Conservation (phyloP, 495 filamentous ascomycete species). For the Clohesyomyces aquaticus region DNA sequence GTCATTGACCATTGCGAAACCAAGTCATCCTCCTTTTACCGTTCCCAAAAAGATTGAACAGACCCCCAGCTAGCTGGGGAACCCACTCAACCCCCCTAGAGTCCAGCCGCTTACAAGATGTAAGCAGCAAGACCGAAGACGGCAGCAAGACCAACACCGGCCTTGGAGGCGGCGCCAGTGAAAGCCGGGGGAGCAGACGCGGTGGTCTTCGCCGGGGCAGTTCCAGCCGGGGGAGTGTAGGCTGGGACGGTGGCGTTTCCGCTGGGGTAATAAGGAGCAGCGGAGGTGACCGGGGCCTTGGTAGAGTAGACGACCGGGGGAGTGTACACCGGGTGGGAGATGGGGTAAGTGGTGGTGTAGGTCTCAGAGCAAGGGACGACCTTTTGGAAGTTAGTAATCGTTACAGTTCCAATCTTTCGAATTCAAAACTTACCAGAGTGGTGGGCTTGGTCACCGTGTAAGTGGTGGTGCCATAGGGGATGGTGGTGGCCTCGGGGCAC, state of each 20-base stretch:
- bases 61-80: neutral
- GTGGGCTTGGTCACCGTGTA: conserved; percentile 81
- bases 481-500: conserved; percentile 73
- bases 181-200: conserved; percentile 54
- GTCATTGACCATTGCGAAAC: conserved; percentile 26
- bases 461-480: conserved; percentile 71
- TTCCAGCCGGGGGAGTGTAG: conserved; percentile 35
- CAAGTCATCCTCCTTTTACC: conserved; percentile 15
- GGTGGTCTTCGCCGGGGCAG: conserved; percentile 29
- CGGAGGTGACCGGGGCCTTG: conserved; percentile 1
- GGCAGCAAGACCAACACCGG: conserved; percentile 54
- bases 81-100: neutral
- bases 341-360: conserved; percentile 78
- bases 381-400: no score
- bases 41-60: conserved; percentile 14
- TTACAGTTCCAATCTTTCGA: no score
- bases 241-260: conserved; percentile 41
- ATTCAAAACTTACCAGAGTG: conserved; percentile 55
- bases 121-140: conserved; percentile 68
- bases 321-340: conserved; percentile 31
- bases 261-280: conserved; percentile 16
- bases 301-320: conserved; percentile 23
- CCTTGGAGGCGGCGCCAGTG: conserved; percentile 49
- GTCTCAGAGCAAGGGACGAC: no score
- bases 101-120: conserved; percentile 65